Conservation (phyloP, 306 rosid genomes). For the Delonix regia region DNA sequence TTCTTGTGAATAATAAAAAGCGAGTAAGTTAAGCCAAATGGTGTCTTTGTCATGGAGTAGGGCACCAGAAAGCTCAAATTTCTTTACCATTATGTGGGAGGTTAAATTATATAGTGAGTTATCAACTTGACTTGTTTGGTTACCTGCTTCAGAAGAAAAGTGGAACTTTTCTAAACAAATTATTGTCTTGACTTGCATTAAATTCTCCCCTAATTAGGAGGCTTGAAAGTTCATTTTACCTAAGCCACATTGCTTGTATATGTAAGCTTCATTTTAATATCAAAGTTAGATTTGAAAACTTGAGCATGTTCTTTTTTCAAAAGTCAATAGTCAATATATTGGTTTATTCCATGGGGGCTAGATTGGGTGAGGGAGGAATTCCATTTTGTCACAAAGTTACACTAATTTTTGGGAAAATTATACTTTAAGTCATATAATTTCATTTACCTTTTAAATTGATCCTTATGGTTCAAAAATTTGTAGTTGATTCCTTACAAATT, state of each 20-base stretch:
- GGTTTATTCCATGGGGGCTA: too few species aligned
- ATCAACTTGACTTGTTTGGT: neutral
- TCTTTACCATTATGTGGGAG: neutral
- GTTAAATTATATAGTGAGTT: too few species aligned
- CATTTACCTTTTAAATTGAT: too few species aligned
- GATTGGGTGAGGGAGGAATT: neutral
- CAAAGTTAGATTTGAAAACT: too few species aligned
- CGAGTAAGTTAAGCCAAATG: neutral
- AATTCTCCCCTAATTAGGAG: neutral
- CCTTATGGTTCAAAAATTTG: too few species aligned
- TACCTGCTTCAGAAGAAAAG: slow-evolving; percentile 9
- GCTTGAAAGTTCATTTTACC: neutral
- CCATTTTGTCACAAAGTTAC: neutral
- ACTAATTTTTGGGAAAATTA: too few species aligned
- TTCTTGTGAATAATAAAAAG: neutral
- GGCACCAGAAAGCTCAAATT: neutral
- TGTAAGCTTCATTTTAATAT: neutral
- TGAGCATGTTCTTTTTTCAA: neutral
- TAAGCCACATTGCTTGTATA: neutral
- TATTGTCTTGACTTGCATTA: slow-evolving; percentile 4
- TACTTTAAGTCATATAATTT: too few species aligned
- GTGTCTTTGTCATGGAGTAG: neutral
- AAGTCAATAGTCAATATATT: neutral
- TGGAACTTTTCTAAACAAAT: neutral
- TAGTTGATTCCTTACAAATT: too few species aligned